Evolutionary conservation across 352 stramenopile genomes (phyloP).

Genomic region (Pythium phragmiticola): DNA sequence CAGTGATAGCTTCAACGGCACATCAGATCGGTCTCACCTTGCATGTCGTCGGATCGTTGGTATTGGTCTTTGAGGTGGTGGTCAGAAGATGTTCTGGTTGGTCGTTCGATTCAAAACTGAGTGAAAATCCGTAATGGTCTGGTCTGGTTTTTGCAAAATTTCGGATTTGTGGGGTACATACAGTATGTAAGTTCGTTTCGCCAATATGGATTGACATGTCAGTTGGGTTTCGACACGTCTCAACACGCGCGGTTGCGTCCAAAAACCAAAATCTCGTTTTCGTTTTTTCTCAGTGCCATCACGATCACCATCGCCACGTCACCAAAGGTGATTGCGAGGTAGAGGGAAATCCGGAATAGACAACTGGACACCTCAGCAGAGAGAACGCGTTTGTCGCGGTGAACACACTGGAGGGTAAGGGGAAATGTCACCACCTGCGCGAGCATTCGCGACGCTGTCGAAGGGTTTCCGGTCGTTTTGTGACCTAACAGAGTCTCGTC

Average conservation of each 20-base stretch:
- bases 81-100: slow-evolving; percentile 3
- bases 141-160: no score
- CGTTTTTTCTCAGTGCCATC: neutral
- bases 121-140: neutral
- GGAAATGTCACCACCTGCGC: neutral
- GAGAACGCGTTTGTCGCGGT: neutral
- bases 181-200: neutral
- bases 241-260: slow-evolving; percentile 8
- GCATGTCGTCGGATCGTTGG: neutral
- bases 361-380: slow-evolving; percentile 6
- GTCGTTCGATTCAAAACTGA: slow-evolving; percentile 17
- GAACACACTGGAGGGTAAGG: slow-evolving; percentile 9
- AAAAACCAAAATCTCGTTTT: slow-evolving; percentile 16
- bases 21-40: neutral
- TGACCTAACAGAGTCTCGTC: neutral
- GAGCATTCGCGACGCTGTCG: neutral
- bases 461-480: neutral
- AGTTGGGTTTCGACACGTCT: slow-evolving; percentile 10
- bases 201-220: slow-evolving; percentile 1
- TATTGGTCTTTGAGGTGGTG: neutral
- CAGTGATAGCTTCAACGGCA: neutral
- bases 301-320: slow-evolving; percentile 8
- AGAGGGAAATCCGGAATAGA: slow-evolving; percentile 23
- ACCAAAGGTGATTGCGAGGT: neutral
- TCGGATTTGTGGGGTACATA: no score